Conservation (phyloP, 495 filamentous ascomycete species). For the Tuber magnatum region DNA sequence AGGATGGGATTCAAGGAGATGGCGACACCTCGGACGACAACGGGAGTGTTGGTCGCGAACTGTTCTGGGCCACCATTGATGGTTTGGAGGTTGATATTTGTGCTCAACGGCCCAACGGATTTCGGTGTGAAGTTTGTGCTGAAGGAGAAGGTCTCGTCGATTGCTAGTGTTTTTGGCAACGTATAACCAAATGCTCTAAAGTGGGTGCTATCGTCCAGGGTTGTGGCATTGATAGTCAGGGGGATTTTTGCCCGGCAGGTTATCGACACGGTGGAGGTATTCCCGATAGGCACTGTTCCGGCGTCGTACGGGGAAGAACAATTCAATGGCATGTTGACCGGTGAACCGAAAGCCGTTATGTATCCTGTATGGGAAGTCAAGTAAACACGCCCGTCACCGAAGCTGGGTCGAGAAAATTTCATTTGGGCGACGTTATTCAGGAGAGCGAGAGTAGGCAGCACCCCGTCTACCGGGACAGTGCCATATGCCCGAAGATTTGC, state of each 20-base stretch:
- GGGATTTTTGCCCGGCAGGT: conserved; percentile 42
- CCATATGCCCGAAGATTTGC: conserved; percentile 45
- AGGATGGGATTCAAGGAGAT: conserved; percentile 31
- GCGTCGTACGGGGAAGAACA: conserved; percentile 43
- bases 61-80: conserved; percentile 31
- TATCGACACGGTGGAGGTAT: conserved; percentile 28
- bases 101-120: conserved; percentile 42
- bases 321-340: conserved; percentile 44
- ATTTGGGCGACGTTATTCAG: conserved; percentile 43
- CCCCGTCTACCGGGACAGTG: conserved; percentile 43
- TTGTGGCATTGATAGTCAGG: conserved; percentile 39
- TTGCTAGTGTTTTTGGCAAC: conserved; percentile 41
- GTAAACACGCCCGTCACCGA: conserved; percentile 44
- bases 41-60: conserved; percentile 33
- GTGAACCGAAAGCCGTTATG: conserved; percentile 44
- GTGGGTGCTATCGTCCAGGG: conserved; percentile 40
- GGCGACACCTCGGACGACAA: conserved; percentile 35
- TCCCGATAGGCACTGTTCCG: conserved; percentile 37
- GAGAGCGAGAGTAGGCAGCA: conserved; percentile 41
- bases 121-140: conserved; percentile 43
- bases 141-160: conserved; percentile 44
- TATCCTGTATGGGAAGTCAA: conserved; percentile 39
- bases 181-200: conserved; percentile 40
- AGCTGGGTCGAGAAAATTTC: conserved; percentile 44
- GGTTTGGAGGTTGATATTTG: conserved; percentile 42